Conservation (phyloP, 2,329 filamentous ascomycete species). For the Sporothrix pseudoabietina region DNA sequence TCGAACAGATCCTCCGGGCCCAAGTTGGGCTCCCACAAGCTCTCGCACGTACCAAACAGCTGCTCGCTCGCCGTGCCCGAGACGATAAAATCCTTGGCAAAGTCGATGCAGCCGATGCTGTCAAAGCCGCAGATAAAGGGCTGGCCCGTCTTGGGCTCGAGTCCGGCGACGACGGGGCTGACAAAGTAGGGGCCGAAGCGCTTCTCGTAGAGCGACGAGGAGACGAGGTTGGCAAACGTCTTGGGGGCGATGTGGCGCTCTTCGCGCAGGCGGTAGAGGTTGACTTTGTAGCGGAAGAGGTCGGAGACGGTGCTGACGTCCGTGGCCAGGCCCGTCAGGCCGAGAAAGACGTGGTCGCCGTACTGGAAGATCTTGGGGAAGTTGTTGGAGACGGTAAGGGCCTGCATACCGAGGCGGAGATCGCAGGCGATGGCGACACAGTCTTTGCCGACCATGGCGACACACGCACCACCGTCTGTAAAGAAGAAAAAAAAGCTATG, state of each 20-base stretch:
- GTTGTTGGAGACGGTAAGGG: constrained; percentile 98
- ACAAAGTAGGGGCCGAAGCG: constrained; percentile 98
- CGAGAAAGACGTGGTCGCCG: constrained; percentile 85
- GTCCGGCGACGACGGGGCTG: constrained; percentile 87
- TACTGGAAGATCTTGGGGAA: constrained; percentile 99
- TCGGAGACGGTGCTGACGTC: constrained; percentile 94
- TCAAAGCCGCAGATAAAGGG: constrained; percentile 99
- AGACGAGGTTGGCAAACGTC: constrained; percentile 96
- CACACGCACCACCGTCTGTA: constrained; percentile 83
- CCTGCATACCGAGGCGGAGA: constrained; percentile 93
- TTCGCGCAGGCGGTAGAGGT: constrained; percentile 99
- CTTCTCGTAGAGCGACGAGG: constrained; percentile 86
- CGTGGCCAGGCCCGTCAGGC: constrained; percentile 92
- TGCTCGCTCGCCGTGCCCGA: constrained; percentile 95
- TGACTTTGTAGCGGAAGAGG: constrained; percentile 99
- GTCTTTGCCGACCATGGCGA: constrained; percentile 99
- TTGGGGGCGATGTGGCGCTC: constrained; percentile 93
- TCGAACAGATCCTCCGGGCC: constrained; percentile 95
- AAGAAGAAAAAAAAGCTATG: neutral
- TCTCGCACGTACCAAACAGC: constrained; percentile 98
- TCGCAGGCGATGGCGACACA: constrained; percentile 99
- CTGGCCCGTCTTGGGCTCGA: constrained; percentile 90
- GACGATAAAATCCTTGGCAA: constrained; percentile 99
- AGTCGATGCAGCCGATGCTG: constrained; percentile 98
- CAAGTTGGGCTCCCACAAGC: constrained; percentile 95